phyloP scores from a whole-genome alignment of 805 yeast genomes.

The Wickerhamiella azymoides region DNA sequence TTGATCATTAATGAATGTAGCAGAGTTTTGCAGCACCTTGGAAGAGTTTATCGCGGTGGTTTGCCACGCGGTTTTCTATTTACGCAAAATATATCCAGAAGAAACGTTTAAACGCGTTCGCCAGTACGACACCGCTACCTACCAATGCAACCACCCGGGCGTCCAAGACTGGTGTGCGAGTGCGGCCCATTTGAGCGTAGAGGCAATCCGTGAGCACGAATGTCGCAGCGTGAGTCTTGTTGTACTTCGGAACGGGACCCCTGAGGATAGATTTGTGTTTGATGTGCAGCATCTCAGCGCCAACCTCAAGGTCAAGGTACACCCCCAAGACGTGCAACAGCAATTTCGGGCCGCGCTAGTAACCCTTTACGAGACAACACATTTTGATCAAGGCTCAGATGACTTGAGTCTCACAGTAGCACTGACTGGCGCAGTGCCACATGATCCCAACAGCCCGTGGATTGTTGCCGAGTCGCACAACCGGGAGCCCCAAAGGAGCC shows the following conservation, averaged over 20 bases:
- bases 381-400: not conserved
- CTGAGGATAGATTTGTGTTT: constrained; percentile 30
- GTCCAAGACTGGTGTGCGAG: constrained; percentile 32
- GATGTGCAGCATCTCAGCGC: constrained; percentile 23
- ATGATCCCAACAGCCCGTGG: constrained; percentile 18
- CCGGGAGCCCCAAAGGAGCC: constrained; percentile 13
- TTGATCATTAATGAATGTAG: constrained; percentile 20
- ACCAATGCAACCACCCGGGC: constrained; percentile 34
- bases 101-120: constrained; percentile 34
- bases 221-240: constrained; percentile 21
- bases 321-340: constrained; percentile 6
- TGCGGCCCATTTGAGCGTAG: constrained; percentile 26
- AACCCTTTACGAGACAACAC: not conserved
- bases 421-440: constrained; percentile 11
- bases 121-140: constrained; percentile 32
- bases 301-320: constrained; percentile 13
- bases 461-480: constrained; percentile 14
- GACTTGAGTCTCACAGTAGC: constrained; percentile 12
- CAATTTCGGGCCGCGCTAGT: constrained; percentile 14
- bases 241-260: constrained; percentile 26
- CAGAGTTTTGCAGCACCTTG: constrained; percentile 22
- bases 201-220: not conserved
- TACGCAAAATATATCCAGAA: constrained; percentile 39
- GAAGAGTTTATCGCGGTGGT: constrained; percentile 38
- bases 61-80: constrained; percentile 42